Percentiles rank a stretch among this genome's conserved stretches.
phyloP scores from a whole-genome alignment of 75 land plant genomes.

The Chamaecyparis obtusa region DNA sequence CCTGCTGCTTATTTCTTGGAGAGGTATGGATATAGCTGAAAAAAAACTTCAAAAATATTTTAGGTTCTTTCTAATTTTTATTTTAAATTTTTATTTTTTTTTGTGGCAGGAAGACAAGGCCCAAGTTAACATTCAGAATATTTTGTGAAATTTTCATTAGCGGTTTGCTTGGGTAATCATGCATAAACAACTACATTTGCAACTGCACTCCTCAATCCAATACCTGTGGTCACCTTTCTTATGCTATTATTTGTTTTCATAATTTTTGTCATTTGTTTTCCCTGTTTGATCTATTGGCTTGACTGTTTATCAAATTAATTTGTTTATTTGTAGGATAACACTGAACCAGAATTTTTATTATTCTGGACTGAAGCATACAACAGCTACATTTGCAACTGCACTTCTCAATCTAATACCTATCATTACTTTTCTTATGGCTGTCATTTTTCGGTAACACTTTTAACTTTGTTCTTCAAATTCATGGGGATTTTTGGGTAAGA shows the following conservation, averaged over 20 bases:
- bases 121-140: background rate
- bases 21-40: background rate
- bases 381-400: background rate
- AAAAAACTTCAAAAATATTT: no score
- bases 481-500: background rate
- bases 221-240: no score
- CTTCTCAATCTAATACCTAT: no score
- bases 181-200: no score
- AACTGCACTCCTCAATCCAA: no score
- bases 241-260: no score
- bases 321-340: constrained; percentile 37
- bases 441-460: background rate
- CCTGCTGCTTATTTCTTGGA: background rate
- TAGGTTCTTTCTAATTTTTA: no score
- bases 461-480: background rate
- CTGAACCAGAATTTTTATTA: constrained; percentile 54
- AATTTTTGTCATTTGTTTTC: no score
- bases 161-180: constrained; percentile 17
- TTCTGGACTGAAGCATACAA: constrained; percentile 48
- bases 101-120: constrained; percentile 15
- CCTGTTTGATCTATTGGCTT: no score
- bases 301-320: background rate
- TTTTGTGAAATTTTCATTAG: constrained; percentile 14
- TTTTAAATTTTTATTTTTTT: background rate
- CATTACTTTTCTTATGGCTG: no score